Evolutionary conservation across 163 green algal species (phyloP), one percentile per base, ranked within the genome.

Genomic region (Scenedesmus sp.): DNA sequence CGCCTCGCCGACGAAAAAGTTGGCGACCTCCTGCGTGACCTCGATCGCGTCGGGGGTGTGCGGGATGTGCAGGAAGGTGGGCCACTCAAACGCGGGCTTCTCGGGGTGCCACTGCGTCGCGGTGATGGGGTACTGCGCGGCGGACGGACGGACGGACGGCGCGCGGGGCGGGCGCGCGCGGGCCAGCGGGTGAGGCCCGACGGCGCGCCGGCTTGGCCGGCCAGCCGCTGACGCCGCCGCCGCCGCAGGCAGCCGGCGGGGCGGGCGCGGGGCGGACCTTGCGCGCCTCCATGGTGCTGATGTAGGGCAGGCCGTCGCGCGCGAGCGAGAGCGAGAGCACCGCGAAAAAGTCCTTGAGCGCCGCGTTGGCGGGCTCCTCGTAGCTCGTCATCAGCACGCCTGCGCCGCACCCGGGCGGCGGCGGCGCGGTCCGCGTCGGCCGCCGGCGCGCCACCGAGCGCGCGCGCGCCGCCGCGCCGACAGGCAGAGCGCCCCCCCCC

Each of bases 1-100:
- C 17, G 92, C 89, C 70, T 92, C 83, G 28, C 73, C 67, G n/a
- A 94, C 86, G 10, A 97, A 88, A 60, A 89, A 95, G 82, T 96
- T 95, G 48, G 87, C 92, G 22, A 95, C 82, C 66, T 93, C 92
- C 34, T 90, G 78, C 36, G 47, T 63, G 20, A 80, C 53, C 53
- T 75, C 69, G 51, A 97, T 91, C 36, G 92, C 93, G 14, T 91
- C 87, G 6, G 87, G 83, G 45, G 85, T 81, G 78, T 97, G 93
- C 0, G 93, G 93, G 67, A 97, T 96, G 81, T 93, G 81, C 70
- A 95, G 83, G 62, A 80, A 75, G 2, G 70, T 78, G 5, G 83
- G 87, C 93, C 93, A 97, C 82, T 97, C 93, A 70, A 91, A 97
- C 0, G 90, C 77, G 70, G 97, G 97, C 85, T 97, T 97, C 87